Base-by-base conservation (phyloP, 805 yeast species). In the Candida mattraensis region DNA sequence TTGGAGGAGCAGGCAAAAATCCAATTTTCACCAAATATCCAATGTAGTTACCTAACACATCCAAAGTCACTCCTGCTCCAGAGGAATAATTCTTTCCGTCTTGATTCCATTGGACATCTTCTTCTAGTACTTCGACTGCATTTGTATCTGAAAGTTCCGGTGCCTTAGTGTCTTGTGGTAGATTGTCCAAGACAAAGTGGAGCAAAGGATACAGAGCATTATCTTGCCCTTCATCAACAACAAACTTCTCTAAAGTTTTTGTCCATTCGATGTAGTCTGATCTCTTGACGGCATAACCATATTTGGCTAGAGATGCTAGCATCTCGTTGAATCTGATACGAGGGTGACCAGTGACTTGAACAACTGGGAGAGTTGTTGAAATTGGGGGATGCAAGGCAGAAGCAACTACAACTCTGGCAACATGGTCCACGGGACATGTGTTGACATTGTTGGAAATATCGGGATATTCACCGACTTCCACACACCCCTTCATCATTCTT, bases 351-450 rank as follows among this genome's bases (percentile, higher is more conserved):
- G 98, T 93, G n/a, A 93, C 97, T 28, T 93, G 99, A 2, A 87
- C 88, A 26, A 94, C 99, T 1, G 80, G 54, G 17, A 61, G 40
- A 10, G 39, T 66, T 27, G 80, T 63, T 5, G 62, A 50, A 24
- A 54, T 53, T 16, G 93, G 85, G 18, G 95, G 91, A 52, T 78
- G 77, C 44, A 93, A 70, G 0, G 96, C 83, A 18, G 93, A 66
- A 2, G 98, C 87, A 33, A 81, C 86, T 17, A 82, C 85, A 16
- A 88, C 86, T 30, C 95, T 75, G 1, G 99, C 98, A 47, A 93
- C 99, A 55, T 93, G 99, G 53, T 94, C 97, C 28, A 93, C 99
- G 3, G 99, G 99, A 15, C 87, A 97, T 84, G 89, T 87, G 63
- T 93, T 93, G 24, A 91, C 95, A 30, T 80, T 76, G 69, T 93